phyloP scores from a whole-genome alignment of 345 rosid species.

The Eutrema heterophyllum region DNA sequence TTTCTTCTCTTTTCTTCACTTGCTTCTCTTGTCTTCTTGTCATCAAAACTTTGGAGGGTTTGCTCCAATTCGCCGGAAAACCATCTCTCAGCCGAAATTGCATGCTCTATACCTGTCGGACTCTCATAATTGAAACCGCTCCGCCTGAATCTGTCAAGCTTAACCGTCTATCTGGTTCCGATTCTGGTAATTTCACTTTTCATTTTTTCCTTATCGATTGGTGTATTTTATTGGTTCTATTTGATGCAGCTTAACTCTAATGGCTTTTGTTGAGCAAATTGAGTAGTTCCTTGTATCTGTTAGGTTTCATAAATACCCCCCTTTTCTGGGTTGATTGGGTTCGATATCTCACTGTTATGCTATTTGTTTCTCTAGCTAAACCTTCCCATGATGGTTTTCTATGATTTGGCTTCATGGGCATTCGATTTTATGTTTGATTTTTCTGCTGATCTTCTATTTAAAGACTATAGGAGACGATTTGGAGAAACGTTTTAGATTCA shows the following conservation, averaged over 20 bases:
- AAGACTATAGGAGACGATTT: neutral
- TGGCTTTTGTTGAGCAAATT: neutral
- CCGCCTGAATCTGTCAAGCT: constrained; percentile 63
- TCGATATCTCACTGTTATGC: neutral
- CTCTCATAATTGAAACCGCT: constrained; percentile 60
- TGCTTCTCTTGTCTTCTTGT: too few relatives aligned
- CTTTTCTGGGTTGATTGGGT: neutral
- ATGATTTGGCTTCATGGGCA: neutral
- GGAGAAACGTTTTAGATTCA: neutral
- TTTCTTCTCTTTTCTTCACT: too few relatives aligned
- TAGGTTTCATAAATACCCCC: neutral
- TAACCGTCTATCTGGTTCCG: constrained; percentile 49
- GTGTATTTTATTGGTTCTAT: neutral
- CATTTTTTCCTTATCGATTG: neutral
- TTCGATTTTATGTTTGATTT: neutral
- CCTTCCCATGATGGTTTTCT: neutral
- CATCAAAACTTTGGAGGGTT: neutral
- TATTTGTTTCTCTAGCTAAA: too few relatives aligned
- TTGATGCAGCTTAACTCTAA: too few relatives aligned
- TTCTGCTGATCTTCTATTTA: neutral
- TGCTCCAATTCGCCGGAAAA: constrained; percentile 16
- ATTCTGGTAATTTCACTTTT: constrained; percentile 45
- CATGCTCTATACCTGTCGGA: constrained; percentile 43
- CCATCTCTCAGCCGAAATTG: neutral
- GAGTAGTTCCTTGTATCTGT: neutral